Base-by-base conservation (phyloP, 805 yeast species). In the Ogataea nakhonphanomensis region DNA sequence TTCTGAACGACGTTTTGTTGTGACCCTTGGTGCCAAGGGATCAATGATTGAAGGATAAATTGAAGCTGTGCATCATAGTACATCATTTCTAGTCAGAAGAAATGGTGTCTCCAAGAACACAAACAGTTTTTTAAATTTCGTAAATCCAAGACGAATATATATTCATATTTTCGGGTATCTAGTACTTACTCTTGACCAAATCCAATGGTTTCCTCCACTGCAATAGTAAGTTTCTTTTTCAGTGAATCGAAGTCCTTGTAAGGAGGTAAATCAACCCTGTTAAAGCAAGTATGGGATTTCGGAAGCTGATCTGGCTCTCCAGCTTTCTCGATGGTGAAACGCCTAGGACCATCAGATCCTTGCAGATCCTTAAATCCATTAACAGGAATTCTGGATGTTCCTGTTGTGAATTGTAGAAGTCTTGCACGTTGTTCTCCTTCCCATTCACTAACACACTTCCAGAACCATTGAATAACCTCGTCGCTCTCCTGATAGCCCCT, bases 341-440 rank as follows among this genome's bases (percentile, higher is more conserved):
- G 79, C 75, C 99, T 85, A 39, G 99, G 99, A 43, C 99, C 99
- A 68, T 93, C 99, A 17, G 95, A 85, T 51, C 99, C 99, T 69
- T 93, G 99, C 55, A 93, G 74, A 66, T 93, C 99, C 65, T 93
- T 93, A 75, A 93, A 93, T 29, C 99, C 99, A 65, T 91, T 93
- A 49, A 93, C 99, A 7, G 99, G 99, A 42, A 93, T 93, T 70
- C 99, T 83, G 15, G 97, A 89, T 4, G 99, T 93, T 74, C 99
- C 99, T 1, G 99, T 93, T 14, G 99, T 91, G 63, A 93, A 93
- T 66, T 93, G 99, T 53, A 93, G 71, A 61, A 93, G 71, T 65
- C 99, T 79, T 3, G 98, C 96, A 64, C 89, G 84, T 64, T 91
- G 97, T 64, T 93, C 99, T 41, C 89, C 78, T 62, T 93, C 98